Evolutionary conservation across 1,284 basidiomycete species (phyloP).

Genomic region (Leccinum fallax): DNA sequence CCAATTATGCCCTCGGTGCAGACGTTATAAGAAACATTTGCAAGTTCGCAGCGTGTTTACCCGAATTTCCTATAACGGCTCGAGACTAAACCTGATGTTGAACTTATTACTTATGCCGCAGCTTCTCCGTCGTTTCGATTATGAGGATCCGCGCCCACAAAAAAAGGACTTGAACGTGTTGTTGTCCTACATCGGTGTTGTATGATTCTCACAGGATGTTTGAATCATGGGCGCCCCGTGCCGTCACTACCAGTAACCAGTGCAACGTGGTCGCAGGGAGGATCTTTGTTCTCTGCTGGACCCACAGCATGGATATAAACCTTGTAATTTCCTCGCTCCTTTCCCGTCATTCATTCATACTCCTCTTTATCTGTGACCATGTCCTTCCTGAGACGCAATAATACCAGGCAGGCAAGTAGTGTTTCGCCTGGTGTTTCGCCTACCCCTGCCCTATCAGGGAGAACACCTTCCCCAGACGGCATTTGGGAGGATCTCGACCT

Average conservation of each 20-base stretch:
- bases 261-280: background rate
- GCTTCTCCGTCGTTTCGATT: background rate
- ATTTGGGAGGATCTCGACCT: constrained; percentile 23
- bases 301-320: background rate
- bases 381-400: background rate
- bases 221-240: background rate
- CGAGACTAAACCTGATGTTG: no score
- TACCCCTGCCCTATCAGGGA: background rate
- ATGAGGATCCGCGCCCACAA: background rate
- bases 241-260: background rate
- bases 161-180: background rate
- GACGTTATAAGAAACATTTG: no score
- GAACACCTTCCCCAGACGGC: constrained; percentile 14
- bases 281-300: background rate
- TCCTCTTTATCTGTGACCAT: constrained; percentile 6
- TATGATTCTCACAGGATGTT: background rate
- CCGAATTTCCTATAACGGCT: no score
- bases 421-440: background rate
- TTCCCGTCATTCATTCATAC: background rate
- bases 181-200: background rate
- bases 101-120: background rate
- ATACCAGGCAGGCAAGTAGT: background rate
- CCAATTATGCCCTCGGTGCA: no score
- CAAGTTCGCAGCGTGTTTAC: no score
- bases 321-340: background rate